These are phyloP conservation scores for Circinella umbellata DNA, from an alignment of 371 early-diverging fungal genomes.

Conservation along the genomic window DNA sequence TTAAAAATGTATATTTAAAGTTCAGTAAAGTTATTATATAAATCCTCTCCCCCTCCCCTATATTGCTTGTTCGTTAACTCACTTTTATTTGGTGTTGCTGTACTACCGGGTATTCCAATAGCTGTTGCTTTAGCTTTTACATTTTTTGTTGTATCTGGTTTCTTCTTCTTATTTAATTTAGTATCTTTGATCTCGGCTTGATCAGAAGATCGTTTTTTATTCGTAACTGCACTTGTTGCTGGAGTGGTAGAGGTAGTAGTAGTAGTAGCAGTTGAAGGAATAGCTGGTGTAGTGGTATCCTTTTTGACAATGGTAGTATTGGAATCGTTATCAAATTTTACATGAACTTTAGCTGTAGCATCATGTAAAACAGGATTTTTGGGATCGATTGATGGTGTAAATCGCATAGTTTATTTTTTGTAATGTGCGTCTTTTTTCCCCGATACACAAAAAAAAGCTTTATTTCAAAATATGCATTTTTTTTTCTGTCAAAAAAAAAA, in stretches of 20 bases:
- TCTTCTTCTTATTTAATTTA: not conserved
- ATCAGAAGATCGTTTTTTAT: slow-evolving; percentile 1
- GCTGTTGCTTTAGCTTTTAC: slow-evolving; percentile 2
- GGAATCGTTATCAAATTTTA: slow-evolving; percentile 39
- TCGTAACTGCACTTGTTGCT: no score
- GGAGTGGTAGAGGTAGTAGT: no score
- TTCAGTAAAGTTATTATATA: no score
- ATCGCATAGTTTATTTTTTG: slow-evolving; percentile 6
- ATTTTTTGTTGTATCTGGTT: not conserved
- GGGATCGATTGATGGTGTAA: slow-evolving; percentile 16
- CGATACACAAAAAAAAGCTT: not conserved
- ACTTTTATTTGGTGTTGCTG: slow-evolving; percentile 14
- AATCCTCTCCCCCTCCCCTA: not conserved
- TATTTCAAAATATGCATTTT: no score
- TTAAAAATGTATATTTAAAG: no score
- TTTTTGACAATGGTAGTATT: not conserved
- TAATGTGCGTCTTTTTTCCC: not conserved
- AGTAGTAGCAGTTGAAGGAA: no score
- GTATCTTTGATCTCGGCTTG: not conserved
- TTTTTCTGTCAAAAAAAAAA: no score
- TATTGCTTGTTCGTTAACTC: not conserved
- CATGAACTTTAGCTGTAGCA: slow-evolving; percentile 36
- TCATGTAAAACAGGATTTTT: slow-evolving; percentile 32
- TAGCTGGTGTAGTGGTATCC: not conserved
- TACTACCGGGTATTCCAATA: not conserved